Conservation (phyloP, 2,329 filamentous ascomycete species). For the Xylaria sp. region DNA sequence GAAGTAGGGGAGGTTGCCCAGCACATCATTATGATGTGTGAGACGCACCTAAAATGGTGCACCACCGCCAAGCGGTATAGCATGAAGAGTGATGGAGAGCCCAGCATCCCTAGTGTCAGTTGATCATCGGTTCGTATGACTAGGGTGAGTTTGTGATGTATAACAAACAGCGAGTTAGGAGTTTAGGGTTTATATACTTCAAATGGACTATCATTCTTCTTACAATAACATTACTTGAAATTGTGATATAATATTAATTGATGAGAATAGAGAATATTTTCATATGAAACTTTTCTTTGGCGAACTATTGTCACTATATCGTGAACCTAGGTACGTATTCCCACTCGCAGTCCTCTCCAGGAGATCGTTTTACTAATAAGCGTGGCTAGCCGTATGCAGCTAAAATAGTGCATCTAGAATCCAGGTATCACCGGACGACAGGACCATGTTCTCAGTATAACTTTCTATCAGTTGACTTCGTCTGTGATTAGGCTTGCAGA, state of each 20-base stretch:
- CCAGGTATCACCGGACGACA: not conserved
- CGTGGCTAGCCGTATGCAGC: not conserved
- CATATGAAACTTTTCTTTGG: too few species aligned
- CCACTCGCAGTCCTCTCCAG: too few species aligned
- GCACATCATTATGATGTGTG: conserved; percentile 11
- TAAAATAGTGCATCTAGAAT: not conserved
- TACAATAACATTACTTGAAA: too few species aligned
- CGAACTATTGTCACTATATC: too few species aligned
- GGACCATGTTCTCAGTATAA: not conserved
- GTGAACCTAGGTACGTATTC: too few species aligned
- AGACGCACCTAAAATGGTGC: conserved; percentile 20
- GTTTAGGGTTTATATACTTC: not conserved
- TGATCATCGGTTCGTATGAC: not conserved
- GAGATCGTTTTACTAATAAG: not conserved
- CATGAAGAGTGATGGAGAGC: not conserved
- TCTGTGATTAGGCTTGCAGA: not conserved
- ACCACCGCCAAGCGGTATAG: conserved; percentile 3
- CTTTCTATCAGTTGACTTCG: not conserved
- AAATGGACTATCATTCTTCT: too few species aligned
- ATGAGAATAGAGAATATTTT: too few species aligned
- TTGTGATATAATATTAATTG: too few species aligned
- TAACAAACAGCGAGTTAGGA: not conserved
- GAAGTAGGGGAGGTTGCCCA: not conserved
- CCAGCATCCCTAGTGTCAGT: not conserved
- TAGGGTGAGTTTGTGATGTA: not conserved